Conservation (phyloP, 768 basidiomycete genomes). For the Mycena polygramma region DNA sequence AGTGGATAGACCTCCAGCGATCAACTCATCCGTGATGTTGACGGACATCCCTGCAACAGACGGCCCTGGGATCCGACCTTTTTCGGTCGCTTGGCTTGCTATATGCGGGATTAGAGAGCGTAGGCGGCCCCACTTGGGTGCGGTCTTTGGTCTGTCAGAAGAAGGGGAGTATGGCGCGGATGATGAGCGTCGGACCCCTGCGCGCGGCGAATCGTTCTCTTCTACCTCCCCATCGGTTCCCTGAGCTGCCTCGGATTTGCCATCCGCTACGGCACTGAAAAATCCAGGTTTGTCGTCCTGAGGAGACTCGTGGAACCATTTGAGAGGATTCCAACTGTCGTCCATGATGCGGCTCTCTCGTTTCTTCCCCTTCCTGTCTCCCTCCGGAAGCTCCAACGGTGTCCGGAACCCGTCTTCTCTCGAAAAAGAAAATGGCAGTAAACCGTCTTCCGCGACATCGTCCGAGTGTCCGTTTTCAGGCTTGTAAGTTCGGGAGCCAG, state of each 20-base stretch:
- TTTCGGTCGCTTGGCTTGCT: conserved; percentile 47
- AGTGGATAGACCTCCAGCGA: conserved; percentile 82
- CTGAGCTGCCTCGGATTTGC: conserved; percentile 15
- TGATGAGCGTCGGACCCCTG: conserved; percentile 34
- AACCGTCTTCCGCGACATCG: conserved; percentile 28
- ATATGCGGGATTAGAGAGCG: conserved; percentile 76
- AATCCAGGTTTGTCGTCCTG: conserved; percentile 57
- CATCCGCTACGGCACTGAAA: conserved; percentile 22
- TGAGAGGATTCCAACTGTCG: conserved; percentile 66
- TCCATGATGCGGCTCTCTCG: conserved; percentile 62
- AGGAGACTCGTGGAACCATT: conserved; percentile 68
- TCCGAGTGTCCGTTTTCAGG: conserved; percentile 42
- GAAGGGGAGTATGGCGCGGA: conserved; percentile 47
- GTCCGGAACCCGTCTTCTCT: conserved; percentile 45
- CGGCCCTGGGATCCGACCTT: conserved; percentile 51
- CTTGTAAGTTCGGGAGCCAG: conserved; percentile 43
- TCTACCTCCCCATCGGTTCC: conserved; percentile 22
- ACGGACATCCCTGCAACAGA: conserved; percentile 66
- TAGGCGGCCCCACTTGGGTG: conserved; percentile 72
- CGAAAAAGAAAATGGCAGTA: conserved; percentile 23
- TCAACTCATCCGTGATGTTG: conserved; percentile 87
- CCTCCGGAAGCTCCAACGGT: conserved; percentile 43
- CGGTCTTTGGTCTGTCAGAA: conserved; percentile 37
- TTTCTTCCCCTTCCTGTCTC: conserved; percentile 69
- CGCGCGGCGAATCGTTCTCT: conserved; percentile 26